Base-by-base conservation (phyloP, 2,329 filamentous ascomycete genomes). In the Leptographium procerum region DNA sequence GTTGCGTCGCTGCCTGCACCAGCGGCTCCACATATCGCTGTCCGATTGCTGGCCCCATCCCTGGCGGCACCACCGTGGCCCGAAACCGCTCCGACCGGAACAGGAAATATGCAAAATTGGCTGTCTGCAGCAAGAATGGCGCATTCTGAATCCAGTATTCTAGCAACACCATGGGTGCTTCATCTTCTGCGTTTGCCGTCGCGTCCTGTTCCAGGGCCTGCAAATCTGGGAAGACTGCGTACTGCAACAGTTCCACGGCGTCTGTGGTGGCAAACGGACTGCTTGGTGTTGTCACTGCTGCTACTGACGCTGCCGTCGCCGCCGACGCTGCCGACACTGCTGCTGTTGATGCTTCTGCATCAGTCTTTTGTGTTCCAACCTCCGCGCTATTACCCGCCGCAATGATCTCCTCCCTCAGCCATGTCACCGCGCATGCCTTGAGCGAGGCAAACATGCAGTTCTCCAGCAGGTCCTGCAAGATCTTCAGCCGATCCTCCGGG, bases 381-480 rank as follows among this genome's bases (percentile, higher is more conserved):
- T 56, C 56, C 14, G 68, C 70, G 31, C 68, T 58, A 50, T 2
- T 43, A 50, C 52, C 5, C 73, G 68, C 19, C 5, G 73, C 68
- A 10, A 84, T 73, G 19, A 86, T 71, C 66, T 86, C 84, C 64
- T 86, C 83, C 57, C 82, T 78, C 36, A 86, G 69, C 84, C 84
- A 87, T 4, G 76, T 76, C 5, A 86, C 76, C 0, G 83, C 83
- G 48, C 80, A 82, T 10, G 80, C 83, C 66, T 85, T 84, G 43
- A 87, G 73, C 0, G 78, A 75, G 2, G 82, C 75, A 64, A 83
- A 86, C 63, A 81, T 77, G 72, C 83, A 86, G 66, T 85, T 83
- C 68, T 86, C 82, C 14, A 87, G 70, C 14, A 86, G 74, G 65
- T 87, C 84, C 56, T 83, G 79, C 10, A 87, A 75, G 62, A 87